Conservation (phyloP, 2,329 filamentous ascomycete species). For the Chrysosphaeria jannelii region DNA sequence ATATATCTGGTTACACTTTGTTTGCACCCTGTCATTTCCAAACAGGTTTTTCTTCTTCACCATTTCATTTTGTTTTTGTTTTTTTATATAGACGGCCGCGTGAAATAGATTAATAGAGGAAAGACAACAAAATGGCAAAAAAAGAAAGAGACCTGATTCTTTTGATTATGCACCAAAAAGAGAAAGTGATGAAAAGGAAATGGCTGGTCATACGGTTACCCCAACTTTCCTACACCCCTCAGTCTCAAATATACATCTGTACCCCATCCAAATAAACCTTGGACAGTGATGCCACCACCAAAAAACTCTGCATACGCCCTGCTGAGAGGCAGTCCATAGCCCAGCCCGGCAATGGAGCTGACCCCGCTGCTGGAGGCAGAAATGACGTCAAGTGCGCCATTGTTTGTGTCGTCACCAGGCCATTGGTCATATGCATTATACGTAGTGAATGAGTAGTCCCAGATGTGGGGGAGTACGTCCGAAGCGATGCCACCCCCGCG, state of each 20-base stretch:
- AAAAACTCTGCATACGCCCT: constrained; percentile 95
- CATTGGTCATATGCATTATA: constrained; percentile 40
- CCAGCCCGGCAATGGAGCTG: constrained; percentile 71
- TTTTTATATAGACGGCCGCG: background rate
- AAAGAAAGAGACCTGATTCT: background rate
- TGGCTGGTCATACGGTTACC: too few species aligned
- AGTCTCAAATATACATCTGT: constrained; percentile 37
- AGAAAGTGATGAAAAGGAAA: background rate
- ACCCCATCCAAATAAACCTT: constrained; percentile 85
- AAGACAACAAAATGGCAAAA: background rate
- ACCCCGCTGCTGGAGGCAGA: constrained; percentile 38
- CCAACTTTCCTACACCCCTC: constrained; percentile 28
- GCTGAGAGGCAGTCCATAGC: constrained; percentile 73
- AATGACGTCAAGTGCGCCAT: constrained; percentile 44
- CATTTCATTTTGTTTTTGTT: background rate
- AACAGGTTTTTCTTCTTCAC: too few species aligned
- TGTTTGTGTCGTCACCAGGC: constrained; percentile 16
- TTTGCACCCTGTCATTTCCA: too few species aligned
- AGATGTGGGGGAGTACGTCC: constrained; percentile 59
- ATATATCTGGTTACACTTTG: too few species aligned
- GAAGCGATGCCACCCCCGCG: constrained; percentile 80
- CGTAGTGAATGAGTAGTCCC: constrained; percentile 93
- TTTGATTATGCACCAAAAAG: background rate
- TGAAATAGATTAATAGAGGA: background rate
- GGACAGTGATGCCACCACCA: constrained; percentile 79